Evolutionary conservation across 2,329 filamentous ascomycete genomes (phyloP).

Genomic region (Phialocephala subalpina): DNA sequence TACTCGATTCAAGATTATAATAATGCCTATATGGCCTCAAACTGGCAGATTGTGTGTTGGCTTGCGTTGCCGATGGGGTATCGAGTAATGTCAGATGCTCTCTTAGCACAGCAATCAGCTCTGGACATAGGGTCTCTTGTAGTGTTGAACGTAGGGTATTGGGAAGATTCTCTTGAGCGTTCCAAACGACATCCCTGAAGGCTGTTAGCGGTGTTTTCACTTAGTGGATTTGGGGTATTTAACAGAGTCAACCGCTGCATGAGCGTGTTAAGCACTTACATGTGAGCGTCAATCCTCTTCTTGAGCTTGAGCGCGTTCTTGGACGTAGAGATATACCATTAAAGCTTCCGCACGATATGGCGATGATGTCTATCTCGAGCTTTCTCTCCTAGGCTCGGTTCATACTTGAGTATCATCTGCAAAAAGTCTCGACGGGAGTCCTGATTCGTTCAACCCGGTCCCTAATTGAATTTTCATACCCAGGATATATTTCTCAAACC

Average conservation of each 20-base stretch:
- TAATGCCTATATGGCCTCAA: neutral
- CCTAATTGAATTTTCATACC: conserved; percentile 19
- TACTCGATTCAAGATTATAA: neutral
- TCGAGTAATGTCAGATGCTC: neutral
- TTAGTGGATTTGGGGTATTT: neutral
- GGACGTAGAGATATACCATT: conserved; percentile 13
- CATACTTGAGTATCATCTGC: conserved; percentile 17
- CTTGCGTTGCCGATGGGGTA: neutral
- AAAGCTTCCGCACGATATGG: neutral
- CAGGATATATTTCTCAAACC: conserved; percentile 20
- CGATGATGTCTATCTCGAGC: conserved; percentile 8
- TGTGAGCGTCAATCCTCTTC: conserved; percentile 18
- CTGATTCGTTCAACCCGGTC: conserved; percentile 21
- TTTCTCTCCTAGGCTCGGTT: conserved; percentile 20
- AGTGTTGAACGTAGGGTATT: neutral
- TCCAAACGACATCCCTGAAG: neutral
- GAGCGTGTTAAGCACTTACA: conserved; percentile 17
- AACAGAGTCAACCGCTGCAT: conserved; percentile 20
- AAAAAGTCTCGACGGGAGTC: conserved; percentile 22
- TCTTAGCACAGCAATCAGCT: neutral
- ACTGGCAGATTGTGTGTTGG: neutral
- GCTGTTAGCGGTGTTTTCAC: neutral
- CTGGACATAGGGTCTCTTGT: neutral
- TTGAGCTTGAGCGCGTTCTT: conserved; percentile 17
- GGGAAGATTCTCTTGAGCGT: neutral